These are phyloP conservation scores for Rhodamnia rubescens DNA, from an alignment of 345 rosid genomes.

Conservation along the genomic window DNA sequence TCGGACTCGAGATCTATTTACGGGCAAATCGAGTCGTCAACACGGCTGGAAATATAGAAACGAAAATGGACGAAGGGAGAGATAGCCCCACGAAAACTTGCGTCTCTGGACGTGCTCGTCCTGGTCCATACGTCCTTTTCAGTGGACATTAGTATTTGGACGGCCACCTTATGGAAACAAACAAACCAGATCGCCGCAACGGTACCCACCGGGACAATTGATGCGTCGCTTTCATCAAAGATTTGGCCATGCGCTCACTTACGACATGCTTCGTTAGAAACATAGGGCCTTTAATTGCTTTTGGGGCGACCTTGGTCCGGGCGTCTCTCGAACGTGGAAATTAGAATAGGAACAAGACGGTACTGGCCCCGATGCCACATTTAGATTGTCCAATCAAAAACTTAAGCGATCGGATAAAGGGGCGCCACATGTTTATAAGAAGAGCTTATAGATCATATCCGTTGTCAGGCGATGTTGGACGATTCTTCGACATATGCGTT, in stretches of 20 bases:
- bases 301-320: not conserved
- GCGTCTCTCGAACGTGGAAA: no score
- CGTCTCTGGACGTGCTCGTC: not conserved
- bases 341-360: not conserved
- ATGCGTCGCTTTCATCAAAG: not conserved
- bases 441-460: not conserved
- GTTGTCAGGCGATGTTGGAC: accelerated
- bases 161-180: no score
- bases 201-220: not conserved
- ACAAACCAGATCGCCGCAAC: not conserved
- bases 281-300: no score
- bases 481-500: accelerated
- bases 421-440: not conserved
- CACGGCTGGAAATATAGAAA: not conserved
- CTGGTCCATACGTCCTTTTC: not conserved
- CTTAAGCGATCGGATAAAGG: accelerated
- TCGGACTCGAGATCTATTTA: not conserved
- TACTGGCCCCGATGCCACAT: accelerated
- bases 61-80: not conserved
- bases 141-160: no score
- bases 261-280: not conserved
- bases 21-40: not conserved
- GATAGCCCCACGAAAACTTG: not conserved
- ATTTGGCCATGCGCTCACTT: not conserved
- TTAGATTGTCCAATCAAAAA: not conserved